Evolutionary conservation across 2,329 filamentous ascomycete species (phyloP), one percentile per base, ranked within the genome.

Genomic region (Taxawa tesnikishii): DNA sequence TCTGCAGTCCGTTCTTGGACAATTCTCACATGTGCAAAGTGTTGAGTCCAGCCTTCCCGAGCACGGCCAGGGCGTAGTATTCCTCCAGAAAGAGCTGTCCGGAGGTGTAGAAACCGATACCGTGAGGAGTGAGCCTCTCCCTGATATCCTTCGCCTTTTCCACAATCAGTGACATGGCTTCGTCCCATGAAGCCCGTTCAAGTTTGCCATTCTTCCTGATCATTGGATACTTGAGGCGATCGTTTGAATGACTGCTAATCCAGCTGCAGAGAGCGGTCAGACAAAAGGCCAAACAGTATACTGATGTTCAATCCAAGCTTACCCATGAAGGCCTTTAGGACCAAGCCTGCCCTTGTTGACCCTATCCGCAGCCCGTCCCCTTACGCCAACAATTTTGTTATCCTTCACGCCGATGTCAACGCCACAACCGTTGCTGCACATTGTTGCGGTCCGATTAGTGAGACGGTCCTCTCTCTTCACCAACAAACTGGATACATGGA

Each of bases 81-180:
- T 58, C 54, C 34, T 58, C 56, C 7, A 58, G 43, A 32, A 58
- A 54, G 9, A 58, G 37, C 41, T 59, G 54, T 1, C 55, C 55
- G 13, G 44, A 46, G 7, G 55, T 58, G 38, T 58, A 58, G 36
- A 59, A 58, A 3, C 46, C 54, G 31, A 58, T 58, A 15, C 50
- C 52, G 43, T 57, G 55, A 29, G 47, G 50, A 1, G 53, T 55
- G 16, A 58, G 39, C 9, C 49, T 43, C 4, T 47, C 31, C 24
- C 44, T 43, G 16, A 54, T 39, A 5, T 53, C 45, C 18, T 49
- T 48, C 4, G 51, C 42, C 14, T 48, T 47, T 4, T 48, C 27
- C 1, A 55, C 51, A 29, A 58, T 54, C 13, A 55, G 31, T 4
- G 37, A 34, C 55, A 58, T 57, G 3, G 54, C 54, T 37, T 57